These are phyloP conservation scores for Ceratocystis ficicola DNA, from an alignment of 2,329 filamentous ascomycete species.

Conservation along the genomic window DNA sequence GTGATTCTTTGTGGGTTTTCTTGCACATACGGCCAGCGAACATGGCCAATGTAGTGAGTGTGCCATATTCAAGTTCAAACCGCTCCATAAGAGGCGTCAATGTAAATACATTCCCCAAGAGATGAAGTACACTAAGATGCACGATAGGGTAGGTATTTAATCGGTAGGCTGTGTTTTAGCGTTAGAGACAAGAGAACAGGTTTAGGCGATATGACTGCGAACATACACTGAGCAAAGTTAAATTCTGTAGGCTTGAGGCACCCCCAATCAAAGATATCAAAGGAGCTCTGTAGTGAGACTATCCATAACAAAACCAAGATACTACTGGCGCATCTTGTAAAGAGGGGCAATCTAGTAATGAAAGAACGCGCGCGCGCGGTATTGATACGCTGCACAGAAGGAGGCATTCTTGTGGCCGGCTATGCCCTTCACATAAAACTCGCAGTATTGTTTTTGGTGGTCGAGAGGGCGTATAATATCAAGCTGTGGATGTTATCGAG, in stretches of 20 bases:
- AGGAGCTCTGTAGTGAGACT: constrained; percentile 54
- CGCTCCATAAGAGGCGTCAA: constrained; percentile 80
- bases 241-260: constrained; percentile 66
- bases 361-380: constrained; percentile 59
- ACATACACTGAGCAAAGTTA: constrained; percentile 17
- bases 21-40: constrained; percentile 71
- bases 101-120: constrained; percentile 65
- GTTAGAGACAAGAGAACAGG: not conserved
- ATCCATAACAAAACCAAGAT: constrained; percentile 61
- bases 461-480: no score
- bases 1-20: not conserved
- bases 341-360: constrained; percentile 70
- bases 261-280: constrained; percentile 65
- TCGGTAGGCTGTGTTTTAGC: constrained; percentile 57
- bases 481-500: no score
- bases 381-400: constrained; percentile 38
- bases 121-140: constrained; percentile 70
- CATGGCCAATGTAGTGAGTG: constrained; percentile 70
- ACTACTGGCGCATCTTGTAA: constrained; percentile 48
- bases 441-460: no score
- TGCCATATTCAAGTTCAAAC: constrained; percentile 88
- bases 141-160: constrained; percentile 86
- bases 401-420: constrained; percentile 9
- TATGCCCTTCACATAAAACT: not conserved
- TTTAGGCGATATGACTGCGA: not conserved